phyloP scores from a whole-genome alignment of 352 stramenopile species.

The Pythium rhizo-oryzae region DNA sequence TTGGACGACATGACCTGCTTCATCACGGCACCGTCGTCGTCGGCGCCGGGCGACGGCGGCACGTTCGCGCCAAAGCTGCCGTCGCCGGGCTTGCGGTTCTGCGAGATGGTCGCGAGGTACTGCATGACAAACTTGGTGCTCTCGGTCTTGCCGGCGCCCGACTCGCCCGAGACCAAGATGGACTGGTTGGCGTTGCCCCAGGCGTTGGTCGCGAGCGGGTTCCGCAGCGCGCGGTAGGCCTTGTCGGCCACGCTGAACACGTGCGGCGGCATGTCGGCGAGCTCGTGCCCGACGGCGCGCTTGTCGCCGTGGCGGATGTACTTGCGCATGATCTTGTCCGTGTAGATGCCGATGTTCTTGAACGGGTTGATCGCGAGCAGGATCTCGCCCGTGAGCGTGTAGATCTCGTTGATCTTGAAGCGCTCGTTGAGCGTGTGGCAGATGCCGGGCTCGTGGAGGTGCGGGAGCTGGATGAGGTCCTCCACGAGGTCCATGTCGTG shows the following conservation, averaged over 20 bases:
- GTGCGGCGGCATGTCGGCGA: conserved; percentile 86
- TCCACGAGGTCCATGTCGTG: conserved; percentile 88
- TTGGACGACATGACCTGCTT: conserved; percentile 97
- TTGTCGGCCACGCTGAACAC: conserved; percentile 92
- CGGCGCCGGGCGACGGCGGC: conserved; percentile 26
- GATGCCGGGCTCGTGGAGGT: conserved; percentile 95
- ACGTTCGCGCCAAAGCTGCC: conserved; percentile 4
- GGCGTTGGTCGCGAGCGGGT: conserved; percentile 42
- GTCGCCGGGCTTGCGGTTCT: conserved; percentile 34
- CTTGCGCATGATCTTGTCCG: conserved; percentile 87
- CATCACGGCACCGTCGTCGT: conserved; percentile 82
- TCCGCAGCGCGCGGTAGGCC: conserved; percentile 84
- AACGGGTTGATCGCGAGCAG: conserved; percentile 90
- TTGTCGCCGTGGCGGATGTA: conserved; percentile 87
- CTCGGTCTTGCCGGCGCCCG: conserved; percentile 96
- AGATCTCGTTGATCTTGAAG: conserved; percentile 94
- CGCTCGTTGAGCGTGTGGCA: conserved; percentile 92
- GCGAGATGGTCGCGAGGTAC: conserved; percentile 93
- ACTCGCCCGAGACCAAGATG: conserved; percentile 93
- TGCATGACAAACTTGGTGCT: conserved; percentile 97
- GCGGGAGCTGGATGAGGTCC: conserved; percentile 93
- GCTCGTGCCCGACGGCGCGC: conserved; percentile 58
- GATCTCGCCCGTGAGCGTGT: conserved; percentile 89
- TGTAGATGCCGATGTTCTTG: conserved; percentile 86
- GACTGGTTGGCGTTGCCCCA: conserved; percentile 80